Percentiles rank a stretch among this genome's conserved stretches.
These are phyloP conservation scores for Ophiocordyceps robertsii DNA, from an alignment of 2,329 filamentous ascomycete genomes.

Conservation along the genomic window DNA sequence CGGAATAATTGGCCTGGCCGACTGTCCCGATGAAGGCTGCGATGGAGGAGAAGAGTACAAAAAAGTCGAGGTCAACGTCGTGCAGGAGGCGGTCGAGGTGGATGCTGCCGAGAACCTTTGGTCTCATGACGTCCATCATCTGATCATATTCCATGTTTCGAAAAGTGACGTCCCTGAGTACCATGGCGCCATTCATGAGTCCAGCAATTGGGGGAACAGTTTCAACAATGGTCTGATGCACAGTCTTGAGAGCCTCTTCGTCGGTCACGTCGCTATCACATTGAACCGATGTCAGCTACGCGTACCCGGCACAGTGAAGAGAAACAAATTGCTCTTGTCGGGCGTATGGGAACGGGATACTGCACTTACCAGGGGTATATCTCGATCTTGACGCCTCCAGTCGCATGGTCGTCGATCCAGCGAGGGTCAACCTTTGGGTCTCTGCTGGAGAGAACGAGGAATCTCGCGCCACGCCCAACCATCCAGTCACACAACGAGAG, in stretches of 20 bases:
- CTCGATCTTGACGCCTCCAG: background rate
- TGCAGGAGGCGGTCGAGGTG: slow-evolving; percentile 17
- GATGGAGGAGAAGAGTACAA: slow-evolving; percentile 19
- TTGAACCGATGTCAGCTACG: background rate
- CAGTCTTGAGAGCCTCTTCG: slow-evolving; percentile 1
- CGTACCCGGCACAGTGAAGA: background rate
- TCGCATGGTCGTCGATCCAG: slow-evolving; percentile 3
- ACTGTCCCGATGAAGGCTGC: slow-evolving; percentile 13
- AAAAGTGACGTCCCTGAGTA: slow-evolving; percentile 15
- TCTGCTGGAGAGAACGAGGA: slow-evolving; percentile 22
- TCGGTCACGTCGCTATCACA: slow-evolving; percentile 9
- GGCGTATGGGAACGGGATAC: slow-evolving; percentile 1
- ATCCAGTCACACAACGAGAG: slow-evolving; percentile 22
- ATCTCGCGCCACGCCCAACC: slow-evolving; percentile 17
- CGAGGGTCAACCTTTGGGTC: slow-evolving; percentile 14
- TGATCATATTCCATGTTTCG: slow-evolving; percentile 7
- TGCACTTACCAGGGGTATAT: background rate
- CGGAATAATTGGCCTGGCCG: slow-evolving; percentile 29
- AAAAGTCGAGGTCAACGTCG: slow-evolving; percentile 17
- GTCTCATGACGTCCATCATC: slow-evolving; percentile 11
- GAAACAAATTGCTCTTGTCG: background rate
- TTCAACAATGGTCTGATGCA: slow-evolving; percentile 8
- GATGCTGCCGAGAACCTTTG: slow-evolving; percentile 19
- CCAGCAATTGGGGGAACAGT: slow-evolving; percentile 20
- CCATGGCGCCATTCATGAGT: slow-evolving; percentile 23